A percentile compares a stretch with the other conserved stretches of the same genome.
These are phyloP conservation scores for Phytopythium mirpurense DNA, from an alignment of 352 stramenopile genomes.

Conservation along the genomic window DNA sequence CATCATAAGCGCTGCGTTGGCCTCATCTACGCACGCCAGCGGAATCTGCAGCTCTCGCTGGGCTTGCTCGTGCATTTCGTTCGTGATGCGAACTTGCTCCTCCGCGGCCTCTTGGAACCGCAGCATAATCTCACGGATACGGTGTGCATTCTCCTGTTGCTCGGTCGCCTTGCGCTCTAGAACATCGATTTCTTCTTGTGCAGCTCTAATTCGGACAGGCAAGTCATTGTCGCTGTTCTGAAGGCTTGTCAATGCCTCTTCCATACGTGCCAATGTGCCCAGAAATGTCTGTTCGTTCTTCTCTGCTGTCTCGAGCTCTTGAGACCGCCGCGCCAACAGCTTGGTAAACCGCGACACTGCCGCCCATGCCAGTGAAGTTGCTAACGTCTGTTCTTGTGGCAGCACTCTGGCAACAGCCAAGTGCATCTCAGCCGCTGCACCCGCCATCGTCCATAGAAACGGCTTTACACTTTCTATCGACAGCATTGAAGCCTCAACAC, in stretches of 20 bases:
- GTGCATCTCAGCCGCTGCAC: constrained; percentile 26
- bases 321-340: constrained; percentile 13
- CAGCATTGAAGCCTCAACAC: not conserved
- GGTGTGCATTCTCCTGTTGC: constrained; percentile 37
- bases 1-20: constrained; percentile 47
- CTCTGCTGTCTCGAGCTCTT: constrained; percentile 14
- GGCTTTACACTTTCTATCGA: constrained; percentile 1
- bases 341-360: constrained; percentile 20
- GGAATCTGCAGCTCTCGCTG: constrained; percentile 53
- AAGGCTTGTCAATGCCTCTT: constrained; percentile 14
- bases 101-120: constrained; percentile 52
- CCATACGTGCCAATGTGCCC: constrained; percentile 15
- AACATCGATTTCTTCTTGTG: constrained; percentile 21
- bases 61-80: constrained; percentile 51
- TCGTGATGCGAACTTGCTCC: constrained; percentile 58
- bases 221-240: constrained; percentile 18
- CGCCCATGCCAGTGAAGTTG: constrained; percentile 8
- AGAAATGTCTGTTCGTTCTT: constrained; percentile 18
- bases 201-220: constrained; percentile 11
- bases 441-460: constrained; percentile 32
- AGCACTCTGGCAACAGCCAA: constrained; percentile 9
- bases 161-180: constrained; percentile 23
- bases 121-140: constrained; percentile 51
- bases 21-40: constrained; percentile 61
- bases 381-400: not conserved